Percentiles rank a stretch among this genome's conserved stretches.
These are phyloP conservation scores for Chalaropsis ovoidea DNA, from an alignment of 2,329 filamentous ascomycete species.

Conservation along the genomic window DNA sequence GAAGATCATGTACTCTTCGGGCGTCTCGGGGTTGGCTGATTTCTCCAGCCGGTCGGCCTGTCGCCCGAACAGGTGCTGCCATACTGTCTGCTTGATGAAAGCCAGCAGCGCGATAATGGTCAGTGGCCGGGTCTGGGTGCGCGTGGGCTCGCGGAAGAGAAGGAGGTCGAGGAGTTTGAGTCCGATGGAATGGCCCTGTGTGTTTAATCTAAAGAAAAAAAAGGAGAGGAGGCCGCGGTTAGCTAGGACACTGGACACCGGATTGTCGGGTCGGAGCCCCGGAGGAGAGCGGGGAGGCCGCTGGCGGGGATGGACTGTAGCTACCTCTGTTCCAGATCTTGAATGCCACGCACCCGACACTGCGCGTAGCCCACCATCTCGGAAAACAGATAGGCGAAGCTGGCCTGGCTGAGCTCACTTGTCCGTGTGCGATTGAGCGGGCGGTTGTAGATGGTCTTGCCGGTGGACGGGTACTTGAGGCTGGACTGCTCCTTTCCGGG, in stretches of 20 bases:
- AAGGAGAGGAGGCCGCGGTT: not conserved
- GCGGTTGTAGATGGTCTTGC: conserved; percentile 96
- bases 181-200: conserved; percentile 86
- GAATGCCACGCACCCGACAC: conserved; percentile 77
- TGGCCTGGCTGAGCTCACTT: conserved; percentile 79
- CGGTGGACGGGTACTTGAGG: conserved; percentile 79
- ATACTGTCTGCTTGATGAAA: conserved; percentile 86
- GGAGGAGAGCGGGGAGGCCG: not conserved
- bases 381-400: conserved; percentile 90
- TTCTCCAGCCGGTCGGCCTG: conserved; percentile 90
- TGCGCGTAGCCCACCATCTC: conserved; percentile 97
- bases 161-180: conserved; percentile 91
- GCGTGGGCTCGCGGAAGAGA: conserved; percentile 66
- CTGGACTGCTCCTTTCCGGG: conserved; percentile 46
- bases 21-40: conserved; percentile 66
- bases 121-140: conserved; percentile 66
- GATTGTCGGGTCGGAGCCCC: not conserved
- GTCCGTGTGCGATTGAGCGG: conserved; percentile 84
- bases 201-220: conserved; percentile 51
- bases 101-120: conserved; percentile 85
- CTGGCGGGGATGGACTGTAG: conserved; percentile 26
- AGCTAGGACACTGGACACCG: no score
- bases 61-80: conserved; percentile 83
- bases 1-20: conserved; percentile 97
- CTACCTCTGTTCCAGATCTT: conserved; percentile 77